phyloP scores from a whole-genome alignment of 331 rosid species.

The Malus hybrid region DNA sequence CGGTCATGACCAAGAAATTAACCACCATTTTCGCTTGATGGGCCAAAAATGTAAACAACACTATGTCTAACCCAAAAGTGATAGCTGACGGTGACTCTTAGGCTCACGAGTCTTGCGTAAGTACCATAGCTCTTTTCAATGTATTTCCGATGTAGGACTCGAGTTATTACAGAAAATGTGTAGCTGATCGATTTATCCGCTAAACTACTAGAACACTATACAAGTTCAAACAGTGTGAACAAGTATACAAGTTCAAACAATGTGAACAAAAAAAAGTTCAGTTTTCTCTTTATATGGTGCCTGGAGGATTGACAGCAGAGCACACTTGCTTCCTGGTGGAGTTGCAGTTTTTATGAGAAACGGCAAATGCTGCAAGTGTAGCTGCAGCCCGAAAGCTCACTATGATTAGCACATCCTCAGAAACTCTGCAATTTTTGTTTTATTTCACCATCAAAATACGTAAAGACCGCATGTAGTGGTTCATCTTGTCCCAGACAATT shows the following conservation, averaged over 20 bases:
- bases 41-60: too few species aligned
- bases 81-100: too few species aligned
- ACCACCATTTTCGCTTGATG: too few species aligned
- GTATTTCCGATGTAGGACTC: too few species aligned
- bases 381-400: conserved; percentile 35
- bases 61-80: too few species aligned
- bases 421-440: conserved; percentile 3
- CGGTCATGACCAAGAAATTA: too few species aligned
- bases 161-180: too few species aligned
- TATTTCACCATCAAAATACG: conserved; percentile 16
- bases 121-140: too few species aligned
- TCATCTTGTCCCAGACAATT: conserved; percentile 14
- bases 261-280: neutral
- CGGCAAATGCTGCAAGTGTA: conserved; percentile 31
- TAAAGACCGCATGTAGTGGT: conserved; percentile 28
- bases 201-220: too few species aligned
- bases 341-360: conserved; percentile 14
- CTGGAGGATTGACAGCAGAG: neutral
- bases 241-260: neutral
- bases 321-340: conserved; percentile 2
- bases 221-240: too few species aligned
- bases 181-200: too few species aligned
- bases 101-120: too few species aligned
- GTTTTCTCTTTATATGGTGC: neutral
- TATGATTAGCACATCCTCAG: conserved; percentile 28